These are phyloP conservation scores for Ceratobasidium papillatum DNA, from an alignment of 1,284 basidiomycete species.

Conservation along the genomic window DNA sequence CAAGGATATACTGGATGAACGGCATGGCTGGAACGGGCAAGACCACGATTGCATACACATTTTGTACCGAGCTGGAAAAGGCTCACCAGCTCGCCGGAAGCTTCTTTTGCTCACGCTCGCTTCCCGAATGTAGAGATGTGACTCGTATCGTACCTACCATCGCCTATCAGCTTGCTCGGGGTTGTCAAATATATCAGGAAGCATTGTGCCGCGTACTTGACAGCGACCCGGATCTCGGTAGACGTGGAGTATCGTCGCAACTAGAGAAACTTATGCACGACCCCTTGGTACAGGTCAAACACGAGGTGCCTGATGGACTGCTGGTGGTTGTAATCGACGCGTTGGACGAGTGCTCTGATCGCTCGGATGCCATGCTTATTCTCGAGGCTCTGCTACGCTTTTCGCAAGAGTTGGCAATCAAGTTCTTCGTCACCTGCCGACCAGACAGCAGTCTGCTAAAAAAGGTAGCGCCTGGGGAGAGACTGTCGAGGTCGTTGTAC, in stretches of 20 bases:
- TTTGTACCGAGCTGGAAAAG: not conserved
- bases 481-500: not conserved
- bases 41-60: constrained; percentile 26
- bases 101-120: constrained; percentile 21
- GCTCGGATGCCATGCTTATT: not conserved
- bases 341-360: constrained; percentile 25
- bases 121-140: constrained; percentile 12
- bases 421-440: constrained; percentile 28
- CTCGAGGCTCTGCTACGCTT: not conserved
- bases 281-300: not conserved
- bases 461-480: not conserved
- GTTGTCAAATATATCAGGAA: not conserved
- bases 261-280: not conserved
- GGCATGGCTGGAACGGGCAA: too few relatives aligned
- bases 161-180: constrained; percentile 15
- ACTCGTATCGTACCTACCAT: constrained; percentile 9
- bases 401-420: not conserved
- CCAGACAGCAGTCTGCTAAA: not conserved
- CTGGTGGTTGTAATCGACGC: constrained; percentile 30
- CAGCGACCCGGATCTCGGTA: not conserved
- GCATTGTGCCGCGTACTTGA: not conserved
- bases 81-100: not conserved
- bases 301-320: not conserved
- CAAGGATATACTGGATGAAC: too few relatives aligned
- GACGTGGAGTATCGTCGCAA: not conserved